Base-by-base conservation (phyloP, 2,329 filamentous ascomycete species). In the Amphichorda felina region DNA sequence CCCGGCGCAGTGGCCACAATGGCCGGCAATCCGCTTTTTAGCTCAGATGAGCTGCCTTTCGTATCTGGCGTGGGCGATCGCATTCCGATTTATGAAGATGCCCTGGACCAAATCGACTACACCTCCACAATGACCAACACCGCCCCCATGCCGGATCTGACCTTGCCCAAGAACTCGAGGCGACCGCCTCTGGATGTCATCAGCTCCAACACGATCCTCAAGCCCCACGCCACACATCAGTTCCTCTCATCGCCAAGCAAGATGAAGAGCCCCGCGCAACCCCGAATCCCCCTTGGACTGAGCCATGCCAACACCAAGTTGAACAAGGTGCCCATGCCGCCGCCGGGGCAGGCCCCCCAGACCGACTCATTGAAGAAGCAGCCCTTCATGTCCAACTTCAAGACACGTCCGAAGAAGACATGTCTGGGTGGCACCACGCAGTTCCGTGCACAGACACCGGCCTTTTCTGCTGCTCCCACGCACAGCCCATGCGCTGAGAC, bases 361-460 rank as follows among this genome's bases (percentile, higher is more conserved):
- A 82, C 79, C 25, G 81, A 84, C 55, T 82, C 77, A 19, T 71
- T 79, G 37, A 64, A 72, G 49, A 86, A 86, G 67, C 81, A 75
- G 43, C 71, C 73, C 1, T 54, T 67, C 38, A 61, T 76, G 50
- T 72, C 73, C 34, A 72, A 65, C 39, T 75, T 71, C 51, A 75
- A 76, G 56, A 71, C 69, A 0, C 63, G 59, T 5, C 61, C 68
- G 9, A 68, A 73, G 43, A 72, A 72, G 41, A 65, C 67, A 4
- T 53, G 13, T 19, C 18, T 19, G 31, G 31, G 24, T 18, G 10
- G 5, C 19, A 33, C 14, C 10, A 24, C 21, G 10, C 21, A 24
- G 21, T 24, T 24, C 21, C 6, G 6, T 10, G 13, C 31, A 19
- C 18, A 14, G 11, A 19, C 13, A 5, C 21, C 31, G 6, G 13